phyloP scores from a whole-genome alignment of 164 flowering plant genomes.

The Berberis thunbergii region DNA sequence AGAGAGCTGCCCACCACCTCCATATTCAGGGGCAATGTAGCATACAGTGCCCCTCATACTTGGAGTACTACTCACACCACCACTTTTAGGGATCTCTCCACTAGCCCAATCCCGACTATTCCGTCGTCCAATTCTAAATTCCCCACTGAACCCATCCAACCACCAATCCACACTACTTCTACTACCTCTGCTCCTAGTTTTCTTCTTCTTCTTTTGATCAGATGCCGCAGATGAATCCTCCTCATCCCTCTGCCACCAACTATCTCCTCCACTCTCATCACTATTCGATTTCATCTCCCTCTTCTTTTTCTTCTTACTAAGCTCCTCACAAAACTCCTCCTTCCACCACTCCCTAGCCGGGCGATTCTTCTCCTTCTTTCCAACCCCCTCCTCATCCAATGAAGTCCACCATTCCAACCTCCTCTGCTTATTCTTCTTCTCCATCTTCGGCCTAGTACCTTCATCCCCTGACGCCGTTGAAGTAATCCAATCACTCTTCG shows the following conservation, averaged over 20 bases:
- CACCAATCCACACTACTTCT: slow-evolving; percentile 78
- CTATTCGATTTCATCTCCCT: slow-evolving; percentile 19
- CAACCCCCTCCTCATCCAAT: slow-evolving; percentile 42
- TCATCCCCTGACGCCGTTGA: slow-evolving; percentile 19
- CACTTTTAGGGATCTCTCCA: slow-evolving; percentile 78
- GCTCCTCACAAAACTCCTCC: slow-evolving; percentile 86
- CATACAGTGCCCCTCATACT: slow-evolving; percentile 99
- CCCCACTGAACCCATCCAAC: slow-evolving; percentile 76
- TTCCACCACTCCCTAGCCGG: slow-evolving; percentile 90
- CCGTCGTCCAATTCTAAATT: slow-evolving; percentile 38
- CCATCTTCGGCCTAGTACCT: slow-evolving; percentile 13
- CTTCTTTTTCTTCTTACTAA: slow-evolving; percentile 51
- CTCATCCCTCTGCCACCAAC: slow-evolving; percentile 59
- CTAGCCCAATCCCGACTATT: slow-evolving; percentile 55
- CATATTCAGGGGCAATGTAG: slow-evolving; percentile 88
- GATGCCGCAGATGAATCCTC: slow-evolving; percentile 20
- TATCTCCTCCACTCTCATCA: slow-evolving; percentile 22
- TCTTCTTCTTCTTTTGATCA: slow-evolving; percentile 35
- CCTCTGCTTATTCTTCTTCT: slow-evolving; percentile 36
- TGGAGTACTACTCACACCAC: slow-evolving; percentile 85
- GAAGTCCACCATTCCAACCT: slow-evolving; percentile 83
- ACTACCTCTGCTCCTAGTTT: slow-evolving; percentile 38
- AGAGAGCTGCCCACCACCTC: slow-evolving; percentile 65
- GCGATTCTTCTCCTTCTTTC: slow-evolving; percentile 49
- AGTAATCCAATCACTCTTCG: slow-evolving; percentile 54